These are phyloP conservation scores for Amorphotheca resinae DNA, from an alignment of 495 filamentous ascomycete genomes.

Conservation along the genomic window DNA sequence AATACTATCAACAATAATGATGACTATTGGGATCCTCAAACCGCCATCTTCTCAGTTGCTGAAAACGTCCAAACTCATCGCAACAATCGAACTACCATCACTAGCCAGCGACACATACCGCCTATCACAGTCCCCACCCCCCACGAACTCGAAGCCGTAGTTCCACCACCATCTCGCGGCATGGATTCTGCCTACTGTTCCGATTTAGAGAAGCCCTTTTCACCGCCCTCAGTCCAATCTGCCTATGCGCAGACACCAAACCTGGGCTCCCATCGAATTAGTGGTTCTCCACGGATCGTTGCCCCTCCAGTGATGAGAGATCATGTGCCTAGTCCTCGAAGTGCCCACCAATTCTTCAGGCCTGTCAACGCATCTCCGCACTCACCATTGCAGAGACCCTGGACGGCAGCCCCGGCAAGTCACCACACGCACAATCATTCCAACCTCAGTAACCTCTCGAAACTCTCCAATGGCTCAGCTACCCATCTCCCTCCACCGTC, in stretches of 20 bases:
- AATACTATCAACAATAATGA: conserved; percentile 14
- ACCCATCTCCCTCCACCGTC: conserved; percentile 31
- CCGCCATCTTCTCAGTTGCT: conserved; percentile 17
- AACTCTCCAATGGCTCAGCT: conserved; percentile 8
- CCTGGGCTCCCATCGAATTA: background rate
- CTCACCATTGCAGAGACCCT: conserved; percentile 42
- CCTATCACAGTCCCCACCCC: conserved; percentile 4
- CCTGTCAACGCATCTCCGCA: conserved; percentile 42
- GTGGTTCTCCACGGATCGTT: background rate
- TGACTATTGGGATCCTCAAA: conserved; percentile 22
- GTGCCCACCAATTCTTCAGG: conserved; percentile 37
- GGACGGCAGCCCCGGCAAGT: conserved; percentile 29
- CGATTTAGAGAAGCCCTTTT: conserved; percentile 29
- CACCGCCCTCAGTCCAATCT: background rate
- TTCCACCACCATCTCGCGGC: conserved; percentile 24
- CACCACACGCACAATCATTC: conserved; percentile 19
- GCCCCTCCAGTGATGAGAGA: conserved; percentile 15
- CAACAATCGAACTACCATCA: background rate
- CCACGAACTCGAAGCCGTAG: conserved; percentile 6
- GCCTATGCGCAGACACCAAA: background rate
- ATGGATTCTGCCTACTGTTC: conserved; percentile 42
- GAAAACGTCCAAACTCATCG: no score
- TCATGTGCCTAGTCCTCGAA: conserved; percentile 35
- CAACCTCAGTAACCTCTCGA: conserved; percentile 17
- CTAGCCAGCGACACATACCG: background rate